Conservation (phyloP, 352 stramenopile genomes). For the Phytophthora pistaciae region DNA sequence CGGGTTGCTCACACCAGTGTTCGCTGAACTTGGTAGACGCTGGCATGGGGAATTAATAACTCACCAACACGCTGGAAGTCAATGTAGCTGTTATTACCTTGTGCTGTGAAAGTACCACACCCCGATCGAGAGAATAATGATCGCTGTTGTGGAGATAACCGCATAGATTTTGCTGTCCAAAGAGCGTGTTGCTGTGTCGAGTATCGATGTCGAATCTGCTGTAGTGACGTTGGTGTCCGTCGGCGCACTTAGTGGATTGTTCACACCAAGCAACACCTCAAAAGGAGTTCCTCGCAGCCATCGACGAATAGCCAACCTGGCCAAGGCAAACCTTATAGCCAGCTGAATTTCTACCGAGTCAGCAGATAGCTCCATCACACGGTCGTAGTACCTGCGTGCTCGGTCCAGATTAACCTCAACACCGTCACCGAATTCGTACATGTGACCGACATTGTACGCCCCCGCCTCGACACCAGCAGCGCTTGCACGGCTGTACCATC, state of each 20-base stretch:
- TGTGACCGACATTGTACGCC: conserved; percentile 80
- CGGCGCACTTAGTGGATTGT: conserved; percentile 1
- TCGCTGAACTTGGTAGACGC: conserved; percentile 51
- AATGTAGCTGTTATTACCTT: conserved; percentile 8
- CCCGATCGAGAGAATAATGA: conserved; percentile 27
- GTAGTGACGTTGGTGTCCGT: conserved; percentile 16
- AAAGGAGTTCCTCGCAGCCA: conserved; percentile 44
- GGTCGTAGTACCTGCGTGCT: conserved; percentile 71
- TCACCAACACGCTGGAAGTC: neutral
- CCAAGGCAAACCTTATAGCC: conserved; percentile 49
- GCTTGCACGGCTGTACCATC: conserved; percentile 80
- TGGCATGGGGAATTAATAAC: conserved; percentile 6
- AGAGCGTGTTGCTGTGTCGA: conserved; percentile 15
- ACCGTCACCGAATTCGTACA: conserved; percentile 75
- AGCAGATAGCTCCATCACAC: conserved; percentile 58
- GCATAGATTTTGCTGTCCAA: conserved; percentile 18
- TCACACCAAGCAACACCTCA: conserved; percentile 17
- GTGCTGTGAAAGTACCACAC: conserved; percentile 38
- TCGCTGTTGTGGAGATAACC: conserved; percentile 27
- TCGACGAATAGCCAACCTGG: conserved; percentile 38
- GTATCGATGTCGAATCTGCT: conserved; percentile 13
- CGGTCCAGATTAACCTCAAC: conserved; percentile 57
- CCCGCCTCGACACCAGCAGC: conserved; percentile 61
- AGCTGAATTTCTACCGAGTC: conserved; percentile 38
- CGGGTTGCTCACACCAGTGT: conserved; percentile 78